These are phyloP conservation scores for Daldinia decipiens DNA, from an alignment of 495 filamentous ascomycete species.

Conservation along the genomic window DNA sequence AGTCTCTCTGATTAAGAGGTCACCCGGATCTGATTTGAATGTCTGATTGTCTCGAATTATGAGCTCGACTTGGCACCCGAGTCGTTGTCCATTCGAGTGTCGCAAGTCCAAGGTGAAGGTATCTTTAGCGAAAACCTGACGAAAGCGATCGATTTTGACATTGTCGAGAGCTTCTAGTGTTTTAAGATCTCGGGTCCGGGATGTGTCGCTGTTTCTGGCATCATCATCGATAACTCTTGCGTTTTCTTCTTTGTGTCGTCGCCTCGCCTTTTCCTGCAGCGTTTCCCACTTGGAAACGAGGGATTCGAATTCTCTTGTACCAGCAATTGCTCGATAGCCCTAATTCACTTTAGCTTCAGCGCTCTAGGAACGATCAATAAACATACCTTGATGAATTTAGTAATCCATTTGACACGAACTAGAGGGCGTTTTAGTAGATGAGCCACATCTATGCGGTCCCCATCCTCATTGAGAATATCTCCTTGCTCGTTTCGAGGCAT, in stretches of 20 bases:
- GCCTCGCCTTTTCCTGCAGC: slow-evolving; percentile 80
- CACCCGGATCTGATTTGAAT: slow-evolving; percentile 67
- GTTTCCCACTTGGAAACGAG: slow-evolving; percentile 58
- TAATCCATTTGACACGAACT: slow-evolving; percentile 86
- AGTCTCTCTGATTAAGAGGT: slow-evolving; percentile 90
- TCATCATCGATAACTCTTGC: slow-evolving; percentile 91
- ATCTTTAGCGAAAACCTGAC: slow-evolving; percentile 87
- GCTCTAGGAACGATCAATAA: background rate
- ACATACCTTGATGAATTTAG: slow-evolving; percentile 80
- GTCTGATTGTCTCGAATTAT: slow-evolving; percentile 80
- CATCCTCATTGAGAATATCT: slow-evolving; percentile 78
- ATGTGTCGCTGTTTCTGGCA: slow-evolving; percentile 83
- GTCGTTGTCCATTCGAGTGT: slow-evolving; percentile 88
- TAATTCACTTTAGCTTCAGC: slow-evolving; percentile 25
- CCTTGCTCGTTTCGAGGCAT: slow-evolving; percentile 81
- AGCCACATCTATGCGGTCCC: slow-evolving; percentile 93
- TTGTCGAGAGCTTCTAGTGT: slow-evolving; percentile 75
- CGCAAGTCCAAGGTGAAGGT: slow-evolving; percentile 84
- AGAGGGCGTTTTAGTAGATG: slow-evolving; percentile 90
- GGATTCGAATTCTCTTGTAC: slow-evolving; percentile 41
- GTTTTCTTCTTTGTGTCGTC: slow-evolving; percentile 82
- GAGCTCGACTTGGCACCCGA: slow-evolving; percentile 90
- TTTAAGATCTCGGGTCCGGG: slow-evolving; percentile 77
- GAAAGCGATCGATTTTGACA: slow-evolving; percentile 74
- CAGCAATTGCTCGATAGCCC: slow-evolving; percentile 43